Percentiles rank a stretch among this genome's conserved stretches.
These are phyloP conservation scores for Podospora appendiculata DNA, from an alignment of 495 filamentous ascomycete species.

Conservation along the genomic window DNA sequence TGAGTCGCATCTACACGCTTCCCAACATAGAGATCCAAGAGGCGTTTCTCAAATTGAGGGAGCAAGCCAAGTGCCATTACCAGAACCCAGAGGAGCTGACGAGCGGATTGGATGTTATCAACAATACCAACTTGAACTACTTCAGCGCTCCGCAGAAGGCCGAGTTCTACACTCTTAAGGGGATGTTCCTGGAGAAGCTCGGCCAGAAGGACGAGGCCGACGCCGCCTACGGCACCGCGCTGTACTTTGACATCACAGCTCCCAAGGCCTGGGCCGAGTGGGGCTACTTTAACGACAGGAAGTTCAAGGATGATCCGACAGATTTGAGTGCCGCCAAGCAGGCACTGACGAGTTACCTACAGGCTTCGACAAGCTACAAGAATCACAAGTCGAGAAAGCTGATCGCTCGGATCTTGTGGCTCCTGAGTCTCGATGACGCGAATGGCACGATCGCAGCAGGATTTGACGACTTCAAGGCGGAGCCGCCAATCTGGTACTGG, in stretches of 20 bases:
- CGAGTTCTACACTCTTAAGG: slow-evolving; percentile 98
- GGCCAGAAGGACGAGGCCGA: slow-evolving; percentile 83
- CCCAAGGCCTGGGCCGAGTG: slow-evolving; percentile 99
- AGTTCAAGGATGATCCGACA: slow-evolving; percentile 80
- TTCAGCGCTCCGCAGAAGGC: slow-evolving; percentile 95
- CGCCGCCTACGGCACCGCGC: slow-evolving; percentile 84
- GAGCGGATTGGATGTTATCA: slow-evolving; percentile 93
- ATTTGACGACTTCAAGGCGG: slow-evolving; percentile 91
- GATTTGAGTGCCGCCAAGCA: slow-evolving; percentile 77
- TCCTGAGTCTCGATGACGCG: slow-evolving; percentile 86
- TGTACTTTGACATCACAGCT: slow-evolving; percentile 90
- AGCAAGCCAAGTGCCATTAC: slow-evolving; percentile 98
- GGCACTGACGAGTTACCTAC: slow-evolving; percentile 91
- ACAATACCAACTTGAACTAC: slow-evolving; percentile 98
- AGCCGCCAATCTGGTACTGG: slow-evolving; percentile 98
- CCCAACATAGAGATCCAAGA: slow-evolving; percentile 99
- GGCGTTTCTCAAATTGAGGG: slow-evolving; percentile 91
- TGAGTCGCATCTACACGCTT: slow-evolving; percentile 95
- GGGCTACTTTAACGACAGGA: slow-evolving; percentile 94
- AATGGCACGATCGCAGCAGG: slow-evolving; percentile 70
- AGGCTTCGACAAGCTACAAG: slow-evolving; percentile 93
- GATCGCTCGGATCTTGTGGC: slow-evolving; percentile 91
- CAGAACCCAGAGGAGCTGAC: slow-evolving; percentile 87
- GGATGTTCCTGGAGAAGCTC: slow-evolving; percentile 97
- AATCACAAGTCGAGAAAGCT: slow-evolving; percentile 93